These are phyloP conservation scores for Astragalus glycyphyllos DNA, from an alignment of 306 rosid species.

Conservation along the genomic window DNA sequence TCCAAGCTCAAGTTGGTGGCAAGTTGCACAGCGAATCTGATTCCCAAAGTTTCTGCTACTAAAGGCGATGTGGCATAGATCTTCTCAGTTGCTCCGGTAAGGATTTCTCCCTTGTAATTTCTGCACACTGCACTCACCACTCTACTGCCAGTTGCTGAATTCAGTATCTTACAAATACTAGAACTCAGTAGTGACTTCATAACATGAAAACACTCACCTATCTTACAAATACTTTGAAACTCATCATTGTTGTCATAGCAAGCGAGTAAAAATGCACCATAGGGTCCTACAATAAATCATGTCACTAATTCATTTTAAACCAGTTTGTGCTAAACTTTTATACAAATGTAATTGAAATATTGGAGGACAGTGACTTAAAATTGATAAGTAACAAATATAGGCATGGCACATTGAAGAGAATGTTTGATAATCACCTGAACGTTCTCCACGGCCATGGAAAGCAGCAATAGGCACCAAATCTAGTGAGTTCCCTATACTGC, in stretches of 20 bases:
- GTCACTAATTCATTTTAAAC: conserved; percentile 32
- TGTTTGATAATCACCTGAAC: conserved; percentile 68
- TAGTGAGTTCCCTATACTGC: conserved; percentile 91
- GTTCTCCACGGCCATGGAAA: conserved; percentile 93
- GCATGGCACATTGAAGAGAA: conserved; percentile 30
- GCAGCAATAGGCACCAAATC: conserved; percentile 98
- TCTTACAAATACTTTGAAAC: conserved; percentile 93
- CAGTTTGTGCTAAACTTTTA: conserved; percentile 23
- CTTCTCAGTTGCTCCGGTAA: too few relatives aligned
- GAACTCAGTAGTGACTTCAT: conserved; percentile 28
- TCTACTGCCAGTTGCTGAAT: too few relatives aligned
- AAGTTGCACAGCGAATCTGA: too few relatives aligned
- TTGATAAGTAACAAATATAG: background rate
- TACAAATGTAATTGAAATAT: conserved; percentile 3
- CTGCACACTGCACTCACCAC: too few relatives aligned
- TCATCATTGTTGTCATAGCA: conserved; percentile 86
- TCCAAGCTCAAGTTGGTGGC: too few relatives aligned
- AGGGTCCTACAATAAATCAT: conserved; percentile 68
- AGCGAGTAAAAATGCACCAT: conserved; percentile 92
- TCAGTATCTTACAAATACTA: too few relatives aligned
- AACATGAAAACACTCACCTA: conserved; percentile 63
- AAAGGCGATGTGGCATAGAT: too few relatives aligned
- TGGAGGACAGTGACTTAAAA: background rate
- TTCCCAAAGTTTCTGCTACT: too few relatives aligned
- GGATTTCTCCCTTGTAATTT: too few relatives aligned